A percentile compares a stretch with the other conserved stretches of the same genome.
Evolutionary conservation across 495 filamentous ascomycete genomes (phyloP).

Genomic region (Glonium stellatum): DNA sequence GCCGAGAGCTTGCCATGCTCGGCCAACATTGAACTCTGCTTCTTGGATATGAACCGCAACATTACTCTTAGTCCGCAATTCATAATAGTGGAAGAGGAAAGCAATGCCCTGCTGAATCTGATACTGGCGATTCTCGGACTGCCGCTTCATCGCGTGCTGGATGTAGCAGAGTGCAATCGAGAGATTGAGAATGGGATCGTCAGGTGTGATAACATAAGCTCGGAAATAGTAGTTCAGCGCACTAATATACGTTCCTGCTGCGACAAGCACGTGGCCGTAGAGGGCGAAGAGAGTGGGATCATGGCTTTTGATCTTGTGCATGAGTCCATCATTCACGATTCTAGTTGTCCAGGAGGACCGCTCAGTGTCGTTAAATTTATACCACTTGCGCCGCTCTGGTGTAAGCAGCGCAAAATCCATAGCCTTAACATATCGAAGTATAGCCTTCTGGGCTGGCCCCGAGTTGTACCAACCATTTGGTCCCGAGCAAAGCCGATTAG

Average conservation of each 20-base stretch:
- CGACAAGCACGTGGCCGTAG: constrained; percentile 81
- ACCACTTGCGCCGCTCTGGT: constrained; percentile 30
- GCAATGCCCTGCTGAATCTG: constrained; percentile 74
- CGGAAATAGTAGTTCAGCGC: constrained; percentile 89
- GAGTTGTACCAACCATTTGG: constrained; percentile 47
- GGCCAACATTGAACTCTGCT: constrained; percentile 81
- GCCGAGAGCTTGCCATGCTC: constrained; percentile 74
- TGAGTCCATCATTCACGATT: not conserved
- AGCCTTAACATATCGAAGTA: constrained; percentile 82
- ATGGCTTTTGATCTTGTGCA: constrained; percentile 15
- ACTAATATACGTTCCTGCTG: constrained; percentile 67
- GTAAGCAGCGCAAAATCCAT: constrained; percentile 60
- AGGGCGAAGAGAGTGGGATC: constrained; percentile 74
- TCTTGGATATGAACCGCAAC: constrained; percentile 58
- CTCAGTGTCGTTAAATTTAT: constrained; percentile 24
- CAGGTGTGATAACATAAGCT: constrained; percentile 68
- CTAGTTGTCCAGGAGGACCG: constrained; percentile 4
- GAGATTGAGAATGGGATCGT: constrained; percentile 71
- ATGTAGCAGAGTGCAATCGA: constrained; percentile 67
- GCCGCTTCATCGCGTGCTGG: constrained; percentile 78
- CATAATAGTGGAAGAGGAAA: constrained; percentile 73
- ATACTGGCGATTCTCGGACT: constrained; percentile 82
- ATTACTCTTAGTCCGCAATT: constrained; percentile 40
- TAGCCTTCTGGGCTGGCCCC: constrained; percentile 70
- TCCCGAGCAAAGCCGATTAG: constrained; percentile 57